Base-by-base conservation (phyloP, 495 filamentous ascomycete species). In the Articulospora tetracladia region DNA sequence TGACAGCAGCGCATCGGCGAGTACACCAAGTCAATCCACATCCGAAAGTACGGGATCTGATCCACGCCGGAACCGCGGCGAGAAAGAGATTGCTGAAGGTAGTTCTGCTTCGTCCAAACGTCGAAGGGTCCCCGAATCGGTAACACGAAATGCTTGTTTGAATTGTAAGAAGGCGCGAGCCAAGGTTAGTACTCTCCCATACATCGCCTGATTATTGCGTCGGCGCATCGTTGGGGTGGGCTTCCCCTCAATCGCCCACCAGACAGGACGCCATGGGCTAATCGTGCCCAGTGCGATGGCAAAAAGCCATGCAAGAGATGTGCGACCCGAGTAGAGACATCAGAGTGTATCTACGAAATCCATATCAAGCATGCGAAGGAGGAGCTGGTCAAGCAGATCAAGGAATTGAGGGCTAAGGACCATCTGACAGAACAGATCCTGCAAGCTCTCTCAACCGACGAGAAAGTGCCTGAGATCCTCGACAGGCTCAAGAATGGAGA, bases 201-300 rank as follows among this genome's bases (percentile, higher is more conserved):
- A 1, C 36, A 30, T 56, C n/a, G 53, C 36, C 26, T 23, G 26
- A 15, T 57, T 44, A 3, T 44, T 7, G 24, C 93, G 89, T 57
- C 93, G 44, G 25, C 93, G 89, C 57, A 93, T 97, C 71, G 90
- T 88, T 56, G 92, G 92, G 15, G 28, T 30, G 24, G 3, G 3
- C n/a, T 12, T 25, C 48, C 4, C 25, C 17, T 28, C 50, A 19
- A 30, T 17, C 22, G 25, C 22, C 50, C 25, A 53, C 4, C 22
- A 22, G 25, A 22, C 8, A 2, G 53, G 19, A 30, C 28, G 3
- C 49, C 50, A n/a, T 34, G 4, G 4, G 28, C 60, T 62, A 50
- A 55, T 49, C 59, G 20, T 30, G 2, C 53, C 27, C 39, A 69
- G 64, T 69, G 67, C 41, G 67, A 69, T 55, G 67, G 64, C 17